These are phyloP conservation scores for Picea sitchensis DNA, from an alignment of 75 land plant species.

Conservation along the genomic window DNA sequence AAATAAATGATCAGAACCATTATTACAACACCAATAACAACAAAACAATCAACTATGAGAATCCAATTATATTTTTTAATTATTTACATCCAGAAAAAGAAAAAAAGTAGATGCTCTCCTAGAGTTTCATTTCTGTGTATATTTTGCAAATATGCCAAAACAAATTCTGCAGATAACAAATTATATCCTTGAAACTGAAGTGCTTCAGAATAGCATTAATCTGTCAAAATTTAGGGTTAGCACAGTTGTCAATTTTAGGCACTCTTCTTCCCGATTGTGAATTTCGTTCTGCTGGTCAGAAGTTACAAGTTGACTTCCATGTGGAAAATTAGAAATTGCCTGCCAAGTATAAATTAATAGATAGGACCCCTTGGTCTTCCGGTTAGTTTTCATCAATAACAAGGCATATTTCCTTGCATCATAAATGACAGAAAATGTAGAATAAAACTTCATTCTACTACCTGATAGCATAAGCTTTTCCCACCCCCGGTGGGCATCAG, in stretches of 20 bases:
- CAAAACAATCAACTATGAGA: neutral
- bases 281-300: neutral
- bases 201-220: neutral
- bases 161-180: neutral
- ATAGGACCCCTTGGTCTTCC: neutral
- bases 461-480: slow-evolving; percentile 92
- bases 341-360: neutral
- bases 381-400: neutral
- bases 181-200: too few species aligned
- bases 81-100: too few species aligned
- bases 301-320: neutral
- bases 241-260: neutral
- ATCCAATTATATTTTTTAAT: neutral
- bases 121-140: neutral
- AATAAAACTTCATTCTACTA: slow-evolving; percentile 10
- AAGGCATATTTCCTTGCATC: neutral
- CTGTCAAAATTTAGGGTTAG: neutral
- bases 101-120: neutral
- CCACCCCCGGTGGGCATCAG: slow-evolving; percentile 96
- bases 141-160: neutral
- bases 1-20: neutral
- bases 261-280: neutral
- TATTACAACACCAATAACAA: neutral
- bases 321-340: neutral
- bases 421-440: neutral